Base-by-base conservation (phyloP, 768 basidiomycete species). In the Leccinum barrowsii region DNA sequence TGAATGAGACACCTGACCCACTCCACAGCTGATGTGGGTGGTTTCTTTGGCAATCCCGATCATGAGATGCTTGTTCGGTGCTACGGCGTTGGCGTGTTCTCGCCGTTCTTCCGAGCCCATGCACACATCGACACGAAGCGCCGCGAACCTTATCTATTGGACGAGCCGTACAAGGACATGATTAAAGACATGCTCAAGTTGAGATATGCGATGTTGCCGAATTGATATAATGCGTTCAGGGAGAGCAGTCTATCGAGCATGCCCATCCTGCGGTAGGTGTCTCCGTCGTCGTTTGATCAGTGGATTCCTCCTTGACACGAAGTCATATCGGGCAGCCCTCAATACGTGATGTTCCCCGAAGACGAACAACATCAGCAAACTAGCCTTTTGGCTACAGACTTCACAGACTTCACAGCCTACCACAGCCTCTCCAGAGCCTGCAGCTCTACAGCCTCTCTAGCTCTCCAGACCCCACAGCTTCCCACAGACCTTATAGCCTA, bases 201-300 rank as follows among this genome's bases (percentile, higher is more conserved):
- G 56, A 78, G 97, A 44, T 98, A 99, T 73, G 79, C 82, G 37
- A 81, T 98, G 76, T 76, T 99, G 26, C 92, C 94, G 0, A 80
- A 94, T n/a, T 98, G 96, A 94, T 99, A 99, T 72, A 98, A 92
- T n/a, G 92, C 92, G 2, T 98, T 98, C 85, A 82, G 86, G 46
- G 92, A 98, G 71, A 85, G 92, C 7, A 89, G 86, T 61, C 78
- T 87, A 11, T 86, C 81, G 6, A 95, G 96, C 1, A 68, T 87
- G 21, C 94, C 96, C 2, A 82, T 98, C 54, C 72, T 96, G 63
- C 82, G 91, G 94, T 92, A 66, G 58, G 81, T 65, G 35, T 48
- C 19, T 24, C 13, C 28, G 13, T 40, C 17, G 5, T 2, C 1
- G 1, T 55, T 35, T 19, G 28, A 47, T 32, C 12, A 22, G 13